These are phyloP conservation scores for Domatiomyces globalis DNA, from an alignment of 2,329 filamentous ascomycete species.

Conservation along the genomic window DNA sequence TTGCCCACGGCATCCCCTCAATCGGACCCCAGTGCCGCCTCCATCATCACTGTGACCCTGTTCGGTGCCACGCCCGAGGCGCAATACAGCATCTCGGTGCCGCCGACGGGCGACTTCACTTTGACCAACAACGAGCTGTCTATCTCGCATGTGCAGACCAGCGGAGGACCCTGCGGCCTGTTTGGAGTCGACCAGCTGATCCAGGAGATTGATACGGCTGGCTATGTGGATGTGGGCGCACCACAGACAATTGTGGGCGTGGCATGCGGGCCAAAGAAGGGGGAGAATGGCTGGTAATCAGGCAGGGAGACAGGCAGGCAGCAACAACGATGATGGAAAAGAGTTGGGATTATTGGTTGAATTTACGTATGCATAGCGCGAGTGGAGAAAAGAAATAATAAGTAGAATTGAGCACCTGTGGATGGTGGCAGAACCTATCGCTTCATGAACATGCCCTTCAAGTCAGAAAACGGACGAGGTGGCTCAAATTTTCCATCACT, in stretches of 20 bases:
- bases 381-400: no score
- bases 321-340: no score
- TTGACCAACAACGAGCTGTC: neutral
- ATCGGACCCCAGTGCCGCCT: neutral
- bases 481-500: neutral
- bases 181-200: neutral
- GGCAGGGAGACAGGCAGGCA: no score
- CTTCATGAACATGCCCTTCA: no score
- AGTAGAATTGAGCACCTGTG: no score
- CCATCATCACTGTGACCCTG: neutral
- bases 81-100: neutral
- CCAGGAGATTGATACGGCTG: neutral
- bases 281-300: neutral
- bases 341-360: no score
- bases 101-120: neutral
- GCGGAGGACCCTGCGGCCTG: neutral
- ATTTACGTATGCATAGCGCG: no score
- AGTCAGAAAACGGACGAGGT: neutral
- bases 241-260: neutral
- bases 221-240: neutral
- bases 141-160: neutral
- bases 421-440: no score
- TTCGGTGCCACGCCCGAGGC: neutral
- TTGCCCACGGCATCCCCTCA: neutral
- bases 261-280: neutral